A percentile compares a stretch with the other conserved stretches of the same genome.
Conservation (phyloP, 2,329 filamentous ascomycete genomes). For the Diaporthe ilicicola region DNA sequence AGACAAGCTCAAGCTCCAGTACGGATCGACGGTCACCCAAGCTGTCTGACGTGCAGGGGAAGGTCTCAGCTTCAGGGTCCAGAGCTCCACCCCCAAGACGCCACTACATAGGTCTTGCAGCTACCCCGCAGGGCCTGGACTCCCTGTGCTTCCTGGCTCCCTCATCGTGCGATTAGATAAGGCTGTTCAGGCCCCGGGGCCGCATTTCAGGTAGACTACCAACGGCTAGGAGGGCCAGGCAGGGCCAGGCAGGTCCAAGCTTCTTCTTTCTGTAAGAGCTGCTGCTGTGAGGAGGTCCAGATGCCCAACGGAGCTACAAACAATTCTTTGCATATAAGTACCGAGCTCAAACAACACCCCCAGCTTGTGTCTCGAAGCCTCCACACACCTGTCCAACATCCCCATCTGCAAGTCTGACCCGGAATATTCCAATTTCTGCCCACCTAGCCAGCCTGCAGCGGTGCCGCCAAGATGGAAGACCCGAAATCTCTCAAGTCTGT, state of each 20-base stretch:
- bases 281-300: neutral
- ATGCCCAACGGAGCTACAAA: neutral
- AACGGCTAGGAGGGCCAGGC: too few relatives aligned
- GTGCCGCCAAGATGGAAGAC: slow-evolving; percentile 46
- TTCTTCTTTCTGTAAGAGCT: slow-evolving; percentile 14
- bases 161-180: slow-evolving; percentile 23
- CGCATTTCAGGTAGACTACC: neutral
- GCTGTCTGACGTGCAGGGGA: slow-evolving; percentile 13
- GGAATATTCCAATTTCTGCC: neutral
- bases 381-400: slow-evolving; percentile 19
- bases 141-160: neutral
- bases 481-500: slow-evolving; percentile 59
- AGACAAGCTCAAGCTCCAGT: neutral
- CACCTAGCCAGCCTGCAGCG: neutral
- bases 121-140: slow-evolving; percentile 14
- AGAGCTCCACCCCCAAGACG: slow-evolving; percentile 1
- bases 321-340: slow-evolving; percentile 5
- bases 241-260: slow-evolving; percentile 3
- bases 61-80: slow-evolving; percentile 7
- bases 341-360: neutral
- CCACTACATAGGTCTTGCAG: neutral
- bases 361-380: neutral
- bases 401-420: slow-evolving; percentile 19
- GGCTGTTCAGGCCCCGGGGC: neutral
- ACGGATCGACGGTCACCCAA: neutral